phyloP scores from a whole-genome alignment of 164 flowering plant species.

The Magnolia kwangsiensis region DNA sequence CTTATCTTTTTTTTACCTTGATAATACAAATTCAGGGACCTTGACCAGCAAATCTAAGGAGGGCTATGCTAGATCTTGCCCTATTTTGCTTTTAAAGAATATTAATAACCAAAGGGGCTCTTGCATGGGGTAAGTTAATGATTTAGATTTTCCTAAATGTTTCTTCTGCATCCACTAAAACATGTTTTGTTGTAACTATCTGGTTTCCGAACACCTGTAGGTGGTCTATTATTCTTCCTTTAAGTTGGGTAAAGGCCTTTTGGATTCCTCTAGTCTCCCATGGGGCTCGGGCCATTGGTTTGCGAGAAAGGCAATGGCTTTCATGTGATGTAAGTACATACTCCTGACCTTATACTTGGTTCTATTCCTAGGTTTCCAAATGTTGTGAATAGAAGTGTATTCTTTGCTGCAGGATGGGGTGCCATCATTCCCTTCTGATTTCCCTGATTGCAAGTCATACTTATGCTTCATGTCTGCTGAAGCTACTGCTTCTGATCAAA shows the following conservation, averaged over 20 bases:
- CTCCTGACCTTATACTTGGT: not conserved
- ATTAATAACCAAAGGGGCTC: conserved; percentile 15
- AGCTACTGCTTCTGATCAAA: conserved; percentile 36
- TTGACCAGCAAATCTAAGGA: conserved; percentile 18
- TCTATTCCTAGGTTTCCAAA: not conserved
- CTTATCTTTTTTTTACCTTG: conserved; percentile 43
- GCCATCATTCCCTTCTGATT: conserved; percentile 78
- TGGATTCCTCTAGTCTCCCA: conserved; percentile 64
- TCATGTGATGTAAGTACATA: conserved; percentile 56
- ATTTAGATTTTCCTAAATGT: not conserved
- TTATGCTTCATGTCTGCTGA: conserved; percentile 46
- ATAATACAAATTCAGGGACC: conserved; percentile 20
- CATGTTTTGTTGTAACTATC: not conserved
- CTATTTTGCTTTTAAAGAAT: conserved; percentile 62
- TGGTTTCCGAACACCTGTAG: conserved; percentile 28
- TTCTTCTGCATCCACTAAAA: not conserved
- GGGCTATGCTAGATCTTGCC: conserved; percentile 51
- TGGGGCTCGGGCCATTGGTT: conserved; percentile 83
- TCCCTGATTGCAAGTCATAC: conserved; percentile 78
- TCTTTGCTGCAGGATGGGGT: conserved; percentile 51
- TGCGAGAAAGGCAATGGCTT: conserved; percentile 86
- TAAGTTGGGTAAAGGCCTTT: conserved; percentile 81
- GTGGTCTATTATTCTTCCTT: conserved; percentile 79
- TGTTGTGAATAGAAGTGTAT: not conserved
- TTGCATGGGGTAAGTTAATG: conserved; percentile 17